Conservation (phyloP, 768 basidiomycete species). For the Amylocystis lapponica region DNA sequence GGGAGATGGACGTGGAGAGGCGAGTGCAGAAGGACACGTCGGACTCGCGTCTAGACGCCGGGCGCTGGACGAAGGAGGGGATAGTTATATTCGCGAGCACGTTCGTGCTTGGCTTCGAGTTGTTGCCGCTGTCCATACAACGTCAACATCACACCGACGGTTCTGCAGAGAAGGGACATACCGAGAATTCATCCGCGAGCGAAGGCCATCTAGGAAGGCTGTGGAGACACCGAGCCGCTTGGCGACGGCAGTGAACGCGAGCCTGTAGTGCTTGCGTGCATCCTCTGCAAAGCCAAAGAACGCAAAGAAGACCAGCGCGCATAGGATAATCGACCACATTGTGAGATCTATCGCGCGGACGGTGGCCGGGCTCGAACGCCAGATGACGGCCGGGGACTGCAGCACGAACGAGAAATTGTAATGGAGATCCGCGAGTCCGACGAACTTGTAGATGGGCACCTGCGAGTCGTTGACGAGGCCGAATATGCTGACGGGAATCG, state of each 20-base stretch:
- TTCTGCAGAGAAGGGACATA: neutral
- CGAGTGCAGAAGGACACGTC: slow-evolving; percentile 20
- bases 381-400: slow-evolving; percentile 31
- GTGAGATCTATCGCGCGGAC: slow-evolving; percentile 2
- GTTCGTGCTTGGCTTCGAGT: slow-evolving; percentile 11
- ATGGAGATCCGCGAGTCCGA: slow-evolving; percentile 49
- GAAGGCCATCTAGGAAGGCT: slow-evolving; percentile 1
- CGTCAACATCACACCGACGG: neutral
- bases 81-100: slow-evolving; percentile 17
- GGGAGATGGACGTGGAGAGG: slow-evolving; percentile 19
- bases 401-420: slow-evolving; percentile 37
- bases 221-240: slow-evolving; percentile 21
- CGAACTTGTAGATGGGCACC: slow-evolving; percentile 32
- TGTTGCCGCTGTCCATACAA: neutral
- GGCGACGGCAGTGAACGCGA: slow-evolving; percentile 18
- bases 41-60: slow-evolving; percentile 14
- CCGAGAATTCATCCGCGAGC: neutral
- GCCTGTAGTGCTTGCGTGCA: slow-evolving; percentile 34
- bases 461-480: slow-evolving; percentile 19
- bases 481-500: slow-evolving; percentile 27
- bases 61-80: slow-evolving; percentile 23
- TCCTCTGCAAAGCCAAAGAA: slow-evolving; percentile 55
- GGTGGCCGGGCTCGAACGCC: slow-evolving; percentile 25
- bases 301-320: slow-evolving; percentile 38
- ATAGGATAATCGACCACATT: slow-evolving; percentile 33